Evolutionary conservation across 1,284 basidiomycete genomes (phyloP).

Genomic region (Mrakiaceae sp.): DNA sequence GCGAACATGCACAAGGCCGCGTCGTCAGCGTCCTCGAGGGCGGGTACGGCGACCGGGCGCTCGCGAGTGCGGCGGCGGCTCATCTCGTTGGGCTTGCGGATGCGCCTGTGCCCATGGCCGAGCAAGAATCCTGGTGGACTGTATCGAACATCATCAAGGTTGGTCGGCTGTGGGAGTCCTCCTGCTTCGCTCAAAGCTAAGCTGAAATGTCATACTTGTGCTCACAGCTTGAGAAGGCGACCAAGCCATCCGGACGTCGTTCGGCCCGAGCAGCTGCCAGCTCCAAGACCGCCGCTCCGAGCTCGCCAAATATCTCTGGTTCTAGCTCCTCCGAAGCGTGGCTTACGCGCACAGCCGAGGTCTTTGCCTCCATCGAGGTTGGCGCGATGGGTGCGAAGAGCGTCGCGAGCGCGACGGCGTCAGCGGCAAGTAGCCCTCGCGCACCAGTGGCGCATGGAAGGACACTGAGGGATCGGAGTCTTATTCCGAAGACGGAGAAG

Average conservation of each 20-base stretch:
- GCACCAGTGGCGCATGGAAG: neutral
- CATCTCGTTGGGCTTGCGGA: conserved; percentile 54
- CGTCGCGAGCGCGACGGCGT: neutral
- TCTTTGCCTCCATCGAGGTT: neutral
- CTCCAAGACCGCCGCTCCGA: neutral
- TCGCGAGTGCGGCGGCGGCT: conserved; percentile 69
- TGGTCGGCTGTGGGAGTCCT: neutral
- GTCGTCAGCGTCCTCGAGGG: conserved; percentile 85
- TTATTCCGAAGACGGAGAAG: conserved; percentile 6
- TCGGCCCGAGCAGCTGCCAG: neutral
- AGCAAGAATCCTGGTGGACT: conserved; percentile 55
- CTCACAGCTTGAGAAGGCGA: conserved; percentile 55
- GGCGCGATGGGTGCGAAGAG: neutral
- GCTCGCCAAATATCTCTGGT: neutral
- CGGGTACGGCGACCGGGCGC: conserved; percentile 81
- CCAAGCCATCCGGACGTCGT: conserved; percentile 34
- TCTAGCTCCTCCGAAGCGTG: neutral
- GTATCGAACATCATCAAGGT: conserved; percentile 54
- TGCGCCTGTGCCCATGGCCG: conserved; percentile 28
- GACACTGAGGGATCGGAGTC: conserved; percentile 8
- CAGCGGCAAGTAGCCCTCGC: neutral
- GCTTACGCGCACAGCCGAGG: neutral
- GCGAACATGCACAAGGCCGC: conserved; percentile 54
- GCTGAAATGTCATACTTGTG: neutral
- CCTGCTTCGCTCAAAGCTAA: neutral